Conservation (phyloP, 257 asterid species). For the Solanum sitiens region DNA sequence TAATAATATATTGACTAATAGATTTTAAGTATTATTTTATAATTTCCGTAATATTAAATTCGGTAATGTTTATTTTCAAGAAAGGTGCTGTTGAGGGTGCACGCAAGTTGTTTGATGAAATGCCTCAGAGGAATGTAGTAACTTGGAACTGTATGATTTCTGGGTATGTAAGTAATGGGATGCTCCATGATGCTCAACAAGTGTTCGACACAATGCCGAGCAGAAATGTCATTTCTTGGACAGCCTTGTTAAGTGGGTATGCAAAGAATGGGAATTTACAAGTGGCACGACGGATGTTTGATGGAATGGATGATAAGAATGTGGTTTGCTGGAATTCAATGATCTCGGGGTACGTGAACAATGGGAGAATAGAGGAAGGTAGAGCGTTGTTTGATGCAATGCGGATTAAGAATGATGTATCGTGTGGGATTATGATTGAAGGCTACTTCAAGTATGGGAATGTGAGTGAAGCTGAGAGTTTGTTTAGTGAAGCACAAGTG, state of each 20-base stretch:
- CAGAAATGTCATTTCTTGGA: constrained; percentile 60
- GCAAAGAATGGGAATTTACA: constrained; percentile 57
- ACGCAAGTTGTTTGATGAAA: constrained; percentile 51
- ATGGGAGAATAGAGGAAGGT: constrained; percentile 38
- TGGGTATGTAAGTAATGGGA: constrained; percentile 48
- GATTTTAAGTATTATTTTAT: no score
- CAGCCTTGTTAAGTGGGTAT: constrained; percentile 73
- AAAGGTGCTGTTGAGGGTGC: constrained; percentile 30
- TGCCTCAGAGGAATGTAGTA: constrained; percentile 54
- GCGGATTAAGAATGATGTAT: constrained; percentile 42
- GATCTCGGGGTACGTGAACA: constrained; percentile 56
- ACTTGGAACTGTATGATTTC: constrained; percentile 79
- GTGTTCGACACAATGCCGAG: constrained; percentile 49
- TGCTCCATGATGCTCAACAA: constrained; percentile 46
- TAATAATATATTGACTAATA: no score
- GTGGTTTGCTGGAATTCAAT: constrained; percentile 71
- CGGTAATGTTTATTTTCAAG: constrained; percentile 21
- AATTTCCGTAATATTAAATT: fast-evolving
- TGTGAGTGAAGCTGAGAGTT: constrained; percentile 41
- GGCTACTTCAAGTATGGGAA: constrained; percentile 35
- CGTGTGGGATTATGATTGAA: constrained; percentile 38
- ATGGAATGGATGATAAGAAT: constrained; percentile 40
- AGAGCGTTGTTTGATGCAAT: constrained; percentile 35
- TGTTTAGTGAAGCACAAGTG: constrained; percentile 33
- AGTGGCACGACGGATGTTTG: constrained; percentile 51